phyloP scores from a whole-genome alignment of 148 eudicot species.

The Tetragonia tetragonoides region DNA sequence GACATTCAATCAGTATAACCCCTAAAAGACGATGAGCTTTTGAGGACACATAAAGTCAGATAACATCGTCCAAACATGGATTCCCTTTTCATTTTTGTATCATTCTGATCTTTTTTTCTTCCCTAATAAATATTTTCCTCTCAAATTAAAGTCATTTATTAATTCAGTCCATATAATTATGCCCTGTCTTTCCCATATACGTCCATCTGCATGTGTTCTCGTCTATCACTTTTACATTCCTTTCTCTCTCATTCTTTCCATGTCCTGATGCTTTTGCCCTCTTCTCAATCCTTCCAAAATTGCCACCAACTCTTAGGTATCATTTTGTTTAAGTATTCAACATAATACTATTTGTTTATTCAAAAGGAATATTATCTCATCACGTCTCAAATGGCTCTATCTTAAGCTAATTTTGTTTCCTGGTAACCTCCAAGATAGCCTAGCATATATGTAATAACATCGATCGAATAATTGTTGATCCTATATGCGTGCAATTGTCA shows the following conservation, averaged over 20 bases:
- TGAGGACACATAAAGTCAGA: conserved; percentile 36
- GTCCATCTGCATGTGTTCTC: conserved; percentile 58
- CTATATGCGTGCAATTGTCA: background rate
- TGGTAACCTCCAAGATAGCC: background rate
- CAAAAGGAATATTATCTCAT: conserved; percentile 43
- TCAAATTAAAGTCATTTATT: background rate
- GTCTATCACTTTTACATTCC: conserved; percentile 31
- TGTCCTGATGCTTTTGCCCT: conserved; percentile 6
- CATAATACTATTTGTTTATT: conserved; percentile 30
- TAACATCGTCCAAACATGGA: conserved; percentile 60
- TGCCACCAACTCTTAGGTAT: conserved; percentile 60
- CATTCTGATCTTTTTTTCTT: conserved; percentile 24
- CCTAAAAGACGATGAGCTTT: conserved; percentile 5
- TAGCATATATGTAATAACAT: conserved; percentile 1
- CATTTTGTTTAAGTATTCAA: conserved; percentile 32
- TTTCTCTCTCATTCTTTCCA: conserved; percentile 20
- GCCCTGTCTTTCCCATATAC: conserved; percentile 25
- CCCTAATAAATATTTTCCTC: background rate
- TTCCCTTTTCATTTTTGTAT: conserved; percentile 57
- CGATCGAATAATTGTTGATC: conserved; percentile 21
- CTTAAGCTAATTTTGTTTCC: background rate
- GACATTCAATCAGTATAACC: conserved; percentile 26
- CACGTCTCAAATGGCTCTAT: conserved; percentile 22
- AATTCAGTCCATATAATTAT: background rate
- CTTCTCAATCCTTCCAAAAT: conserved; percentile 58